A percentile compares a stretch with the other conserved stretches of the same genome.
phyloP scores from a whole-genome alignment of 352 stramenopile species.

The Pythium dissotocum region DNA sequence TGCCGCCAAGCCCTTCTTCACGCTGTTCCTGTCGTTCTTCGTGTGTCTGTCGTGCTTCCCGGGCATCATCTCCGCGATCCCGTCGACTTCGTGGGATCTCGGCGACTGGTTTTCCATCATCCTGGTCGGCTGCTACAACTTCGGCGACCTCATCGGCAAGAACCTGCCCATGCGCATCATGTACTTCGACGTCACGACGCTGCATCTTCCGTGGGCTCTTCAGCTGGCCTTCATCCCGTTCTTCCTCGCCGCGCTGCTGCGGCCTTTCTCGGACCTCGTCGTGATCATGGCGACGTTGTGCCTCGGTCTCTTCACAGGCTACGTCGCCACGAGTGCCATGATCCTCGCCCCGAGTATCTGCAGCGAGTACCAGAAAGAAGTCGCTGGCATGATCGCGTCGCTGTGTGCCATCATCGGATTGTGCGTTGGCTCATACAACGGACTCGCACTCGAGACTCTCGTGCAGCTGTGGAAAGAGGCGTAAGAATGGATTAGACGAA shows the following conservation, averaged over 20 bases:
- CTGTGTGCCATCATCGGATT: conserved; percentile 74
- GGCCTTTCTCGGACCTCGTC: conserved; percentile 55
- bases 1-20: conserved; percentile 76
- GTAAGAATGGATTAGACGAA: conserved; percentile 4
- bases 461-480: conserved; percentile 43
- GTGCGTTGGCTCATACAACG: conserved; percentile 75
- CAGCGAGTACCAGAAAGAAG: conserved; percentile 77
- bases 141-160: conserved; percentile 80
- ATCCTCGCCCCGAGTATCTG: conserved; percentile 76
- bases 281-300: conserved; percentile 54
- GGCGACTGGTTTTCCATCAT: conserved; percentile 80
- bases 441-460: conserved; percentile 65
- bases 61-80: conserved; percentile 71
- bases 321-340: conserved; percentile 78
- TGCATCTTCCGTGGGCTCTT: conserved; percentile 67
- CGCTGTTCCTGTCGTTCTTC: conserved; percentile 76
- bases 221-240: conserved; percentile 71
- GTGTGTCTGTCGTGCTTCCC: conserved; percentile 81
- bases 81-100: conserved; percentile 54
- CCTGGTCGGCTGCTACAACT: conserved; percentile 71
- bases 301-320: conserved; percentile 68
- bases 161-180: conserved; percentile 70
- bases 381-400: conserved; percentile 72
- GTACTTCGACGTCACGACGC: conserved; percentile 65
- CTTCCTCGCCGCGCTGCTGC: conserved; percentile 57